Percentiles rank a stretch among this genome's conserved stretches.
phyloP scores from a whole-genome alignment of 768 basidiomycete species.

The Lentinula aciculospora region DNA sequence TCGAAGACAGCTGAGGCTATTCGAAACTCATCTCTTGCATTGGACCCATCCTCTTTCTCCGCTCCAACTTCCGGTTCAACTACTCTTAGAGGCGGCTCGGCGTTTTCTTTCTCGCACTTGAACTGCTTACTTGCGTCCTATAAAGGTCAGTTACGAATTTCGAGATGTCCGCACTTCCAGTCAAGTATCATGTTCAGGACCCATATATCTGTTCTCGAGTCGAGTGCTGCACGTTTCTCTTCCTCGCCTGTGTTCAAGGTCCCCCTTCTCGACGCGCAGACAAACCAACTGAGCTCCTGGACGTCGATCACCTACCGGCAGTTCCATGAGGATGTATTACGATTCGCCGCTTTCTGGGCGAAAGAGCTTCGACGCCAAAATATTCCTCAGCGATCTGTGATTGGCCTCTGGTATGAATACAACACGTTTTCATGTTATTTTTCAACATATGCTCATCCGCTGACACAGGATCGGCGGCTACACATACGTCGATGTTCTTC shows the following conservation, averaged over 20 bases:
- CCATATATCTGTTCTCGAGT: constrained; percentile 50
- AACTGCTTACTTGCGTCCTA: neutral
- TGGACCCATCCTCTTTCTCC: neutral
- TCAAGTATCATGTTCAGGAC: constrained; percentile 26
- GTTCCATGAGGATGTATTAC: constrained; percentile 52
- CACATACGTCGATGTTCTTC: constrained; percentile 54
- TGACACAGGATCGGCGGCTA: constrained; percentile 52
- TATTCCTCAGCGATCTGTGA: constrained; percentile 42
- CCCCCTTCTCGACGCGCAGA: constrained; percentile 33
- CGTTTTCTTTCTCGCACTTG: constrained; percentile 1
- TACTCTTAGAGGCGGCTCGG: neutral
- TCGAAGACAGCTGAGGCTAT: constrained; percentile 5
- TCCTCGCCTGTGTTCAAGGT: constrained; percentile 45
- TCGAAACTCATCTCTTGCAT: neutral
- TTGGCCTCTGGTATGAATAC: constrained; percentile 55
- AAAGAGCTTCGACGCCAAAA: constrained; percentile 31
- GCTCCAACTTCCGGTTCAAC: neutral
- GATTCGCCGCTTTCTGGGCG: constrained; percentile 53
- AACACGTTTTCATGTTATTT: constrained; percentile 1
- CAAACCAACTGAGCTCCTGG: constrained; percentile 34
- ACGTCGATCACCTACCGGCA: constrained; percentile 39
- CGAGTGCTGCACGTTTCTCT: constrained; percentile 38
- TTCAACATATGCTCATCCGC: constrained; percentile 9
- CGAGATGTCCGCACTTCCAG: neutral
- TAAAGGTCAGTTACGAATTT: constrained; percentile 8